phyloP scores from a whole-genome alignment of 495 filamentous ascomycete genomes.

The Hypomontagnella submonticulosa region DNA sequence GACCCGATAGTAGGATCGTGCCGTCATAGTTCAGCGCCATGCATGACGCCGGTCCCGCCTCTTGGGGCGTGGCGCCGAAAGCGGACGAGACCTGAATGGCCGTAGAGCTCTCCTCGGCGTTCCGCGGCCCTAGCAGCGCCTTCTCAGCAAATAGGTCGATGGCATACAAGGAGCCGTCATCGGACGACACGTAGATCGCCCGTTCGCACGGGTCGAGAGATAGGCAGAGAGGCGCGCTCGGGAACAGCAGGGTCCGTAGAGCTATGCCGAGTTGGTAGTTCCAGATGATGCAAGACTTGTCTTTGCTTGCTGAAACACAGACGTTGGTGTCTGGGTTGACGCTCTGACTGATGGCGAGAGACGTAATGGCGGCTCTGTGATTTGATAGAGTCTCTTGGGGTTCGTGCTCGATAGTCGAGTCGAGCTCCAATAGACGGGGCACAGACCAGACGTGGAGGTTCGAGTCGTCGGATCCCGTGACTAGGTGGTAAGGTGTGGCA shows the following conservation, averaged over 20 bases:
- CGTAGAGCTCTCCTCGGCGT: slow-evolving; percentile 60
- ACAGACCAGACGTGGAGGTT: slow-evolving; percentile 92
- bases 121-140: slow-evolving; percentile 65
- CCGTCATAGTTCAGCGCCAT: slow-evolving; percentile 82
- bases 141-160: slow-evolving; percentile 75
- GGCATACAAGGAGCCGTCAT: slow-evolving; percentile 84
- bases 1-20: slow-evolving; percentile 82
- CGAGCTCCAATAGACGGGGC: slow-evolving; percentile 70
- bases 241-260: slow-evolving; percentile 82
- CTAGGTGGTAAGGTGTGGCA: slow-evolving; percentile 77
- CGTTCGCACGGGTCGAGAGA: slow-evolving; percentile 85
- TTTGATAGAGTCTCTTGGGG: slow-evolving; percentile 77
- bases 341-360: slow-evolving; percentile 74
- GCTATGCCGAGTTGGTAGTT: slow-evolving; percentile 81
- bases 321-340: slow-evolving; percentile 72
- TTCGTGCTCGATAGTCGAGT: slow-evolving; percentile 62
- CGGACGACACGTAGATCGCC: slow-evolving; percentile 82
- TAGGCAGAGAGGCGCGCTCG: slow-evolving; percentile 75
- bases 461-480: slow-evolving; percentile 90
- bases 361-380: slow-evolving; percentile 82
- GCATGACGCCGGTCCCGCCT: slow-evolving; percentile 70
- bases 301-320: slow-evolving; percentile 79
- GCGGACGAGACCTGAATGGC: slow-evolving; percentile 67
- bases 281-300: slow-evolving; percentile 88
- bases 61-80: slow-evolving; percentile 70